Evolutionary conservation across 352 stramenopile species (phyloP), one percentile per base, ranked within the genome.

Genomic region (Globisporangium cylindrosporum): DNA sequence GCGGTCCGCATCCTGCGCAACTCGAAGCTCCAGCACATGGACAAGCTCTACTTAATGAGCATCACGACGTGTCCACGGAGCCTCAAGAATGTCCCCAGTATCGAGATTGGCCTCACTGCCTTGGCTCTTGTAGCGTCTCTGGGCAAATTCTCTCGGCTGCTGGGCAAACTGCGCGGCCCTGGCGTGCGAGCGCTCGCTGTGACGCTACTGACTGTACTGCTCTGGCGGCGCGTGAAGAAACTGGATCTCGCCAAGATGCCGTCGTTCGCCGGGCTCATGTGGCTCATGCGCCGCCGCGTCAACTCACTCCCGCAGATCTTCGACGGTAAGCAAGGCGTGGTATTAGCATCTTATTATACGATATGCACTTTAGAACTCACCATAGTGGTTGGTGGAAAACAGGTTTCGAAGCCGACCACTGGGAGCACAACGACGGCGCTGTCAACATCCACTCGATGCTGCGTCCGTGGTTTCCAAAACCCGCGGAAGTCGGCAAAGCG

Each of bases 361-460:
- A 7, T 46, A 36, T 36, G 22, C 10, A 49, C 2, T 15, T 51
- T 27, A 58, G 12, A 59, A 46, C 46, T 46, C 59, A n/a, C 32
- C 51, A 41, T 10, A 55, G 25, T 10, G 2, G 25, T n/a, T 61
- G 34, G 4, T 20, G 20, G 0, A 29, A 55, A 55, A 43, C 58
- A 79, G 76, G 83, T 18, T 91, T 90, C 64, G 77, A 91, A 29
- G 48, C 69, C 5, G 68, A 75, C 25, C 74, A 82, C 54, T 93
- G 86, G 86, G 74, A 82, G 48, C 86, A 87, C 72, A 93, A 93
- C 41, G 86, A 93, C 54, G 86, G 86, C 5, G 77, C 77, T 1
- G 86, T 94, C 10, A 93, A 93, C 62, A 86, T 91, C 32, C 72
- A 76, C 14, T 92, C 83, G 24, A 91, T 91, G 85, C 67, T 92